A percentile compares a stretch with the other conserved stretches of the same genome.
Conservation (phyloP, 1,139 yeast species). For the Lodderomyces elongisporus region DNA sequence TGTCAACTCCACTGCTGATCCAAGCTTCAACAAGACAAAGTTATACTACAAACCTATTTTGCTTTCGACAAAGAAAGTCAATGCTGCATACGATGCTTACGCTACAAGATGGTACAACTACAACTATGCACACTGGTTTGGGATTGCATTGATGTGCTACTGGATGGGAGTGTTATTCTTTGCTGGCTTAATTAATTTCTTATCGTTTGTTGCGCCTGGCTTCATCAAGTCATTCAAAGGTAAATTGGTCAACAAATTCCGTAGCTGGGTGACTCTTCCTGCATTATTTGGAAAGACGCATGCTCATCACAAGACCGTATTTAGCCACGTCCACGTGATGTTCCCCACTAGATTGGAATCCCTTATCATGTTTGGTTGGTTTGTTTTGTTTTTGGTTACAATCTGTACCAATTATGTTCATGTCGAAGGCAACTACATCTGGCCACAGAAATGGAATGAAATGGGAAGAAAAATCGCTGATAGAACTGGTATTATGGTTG, state of each 20-base stretch:
- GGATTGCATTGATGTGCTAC: slow-evolving; percentile 44
- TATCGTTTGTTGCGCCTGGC: slow-evolving; percentile 31
- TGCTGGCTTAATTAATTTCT: slow-evolving; percentile 39
- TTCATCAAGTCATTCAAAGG: slow-evolving; percentile 29
- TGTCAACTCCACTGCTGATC: slow-evolving; percentile 22
- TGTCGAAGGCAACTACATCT: slow-evolving; percentile 30
- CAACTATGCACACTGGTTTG: slow-evolving; percentile 44
- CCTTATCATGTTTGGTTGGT: slow-evolving; percentile 44
- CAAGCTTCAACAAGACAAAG: slow-evolving; percentile 22
- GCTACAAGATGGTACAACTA: slow-evolving; percentile 37
- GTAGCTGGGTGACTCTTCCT: slow-evolving; percentile 44
- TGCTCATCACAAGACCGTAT: slow-evolving; percentile 29
- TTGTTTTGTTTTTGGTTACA: slow-evolving; percentile 46
- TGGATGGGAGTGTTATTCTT: slow-evolving; percentile 40
- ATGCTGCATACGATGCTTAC: slow-evolving; percentile 33
- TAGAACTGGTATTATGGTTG: slow-evolving; percentile 51
- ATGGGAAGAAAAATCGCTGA: slow-evolving; percentile 55
- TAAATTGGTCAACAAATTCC: slow-evolving; percentile 28
- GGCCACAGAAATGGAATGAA: slow-evolving; percentile 30
- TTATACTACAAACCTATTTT: slow-evolving; percentile 29
- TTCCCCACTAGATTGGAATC: slow-evolving; percentile 67
- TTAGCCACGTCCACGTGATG: slow-evolving; percentile 27
- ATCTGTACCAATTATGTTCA: slow-evolving; percentile 36
- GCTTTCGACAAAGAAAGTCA: slow-evolving; percentile 18
- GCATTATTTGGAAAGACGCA: slow-evolving; percentile 42